A percentile compares a stretch with the other conserved stretches of the same genome.
Conservation (phyloP, 2,329 filamentous ascomycete species). For the Claviceps purpurea region DNA sequence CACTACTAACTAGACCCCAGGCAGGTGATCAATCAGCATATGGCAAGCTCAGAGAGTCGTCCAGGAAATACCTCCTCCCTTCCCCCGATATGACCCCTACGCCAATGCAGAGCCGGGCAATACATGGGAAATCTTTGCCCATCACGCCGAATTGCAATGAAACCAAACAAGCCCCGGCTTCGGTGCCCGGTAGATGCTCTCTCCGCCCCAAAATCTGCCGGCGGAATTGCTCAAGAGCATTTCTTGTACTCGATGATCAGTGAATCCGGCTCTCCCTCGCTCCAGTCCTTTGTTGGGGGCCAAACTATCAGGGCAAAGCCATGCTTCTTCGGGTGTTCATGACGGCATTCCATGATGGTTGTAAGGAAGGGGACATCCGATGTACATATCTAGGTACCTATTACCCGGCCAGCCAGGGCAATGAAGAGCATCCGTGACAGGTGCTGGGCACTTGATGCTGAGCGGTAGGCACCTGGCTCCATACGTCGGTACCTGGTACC, state of each 20-base stretch:
- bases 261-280: constrained; percentile 7
- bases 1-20: too few relatives aligned
- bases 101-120: constrained; percentile 34
- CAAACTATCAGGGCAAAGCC: constrained; percentile 28
- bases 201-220: constrained; percentile 26
- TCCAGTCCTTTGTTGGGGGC: constrained; percentile 30
- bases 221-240: constrained; percentile 38
- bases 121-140: constrained; percentile 18
- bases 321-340: constrained; percentile 26
- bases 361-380: too few relatives aligned
- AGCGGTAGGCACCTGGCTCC: too few relatives aligned
- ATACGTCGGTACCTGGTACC: too few relatives aligned
- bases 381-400: too few relatives aligned
- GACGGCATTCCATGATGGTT: constrained; percentile 19
- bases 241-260: constrained; percentile 28
- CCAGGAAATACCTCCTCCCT: too few relatives aligned
- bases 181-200: too few relatives aligned
- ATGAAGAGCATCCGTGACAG: too few relatives aligned
- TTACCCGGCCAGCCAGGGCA: too few relatives aligned
- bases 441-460: too few relatives aligned
- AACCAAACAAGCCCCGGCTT: constrained; percentile 11
- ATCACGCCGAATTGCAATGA: constrained; percentile 10
- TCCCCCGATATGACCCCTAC: constrained; percentile 30
- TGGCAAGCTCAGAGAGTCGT: too few relatives aligned
- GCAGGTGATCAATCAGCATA: too few relatives aligned